These are phyloP conservation scores for Lupinus albus DNA, from an alignment of 306 rosid species.

Conservation along the genomic window DNA sequence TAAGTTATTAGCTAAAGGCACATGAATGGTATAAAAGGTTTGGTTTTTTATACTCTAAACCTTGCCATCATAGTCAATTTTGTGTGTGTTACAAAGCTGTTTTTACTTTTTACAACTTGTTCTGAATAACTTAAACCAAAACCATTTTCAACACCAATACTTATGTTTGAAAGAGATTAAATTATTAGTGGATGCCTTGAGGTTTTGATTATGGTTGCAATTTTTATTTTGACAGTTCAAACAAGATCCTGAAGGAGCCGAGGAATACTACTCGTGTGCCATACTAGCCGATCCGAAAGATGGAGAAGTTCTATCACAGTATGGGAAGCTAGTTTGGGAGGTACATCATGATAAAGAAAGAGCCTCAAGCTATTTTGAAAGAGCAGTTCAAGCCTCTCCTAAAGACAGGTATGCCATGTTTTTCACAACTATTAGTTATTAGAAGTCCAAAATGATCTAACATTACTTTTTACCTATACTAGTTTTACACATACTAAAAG, in stretches of 20 bases:
- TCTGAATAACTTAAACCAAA: background rate
- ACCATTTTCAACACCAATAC: background rate
- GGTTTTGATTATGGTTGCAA: conserved; percentile 22
- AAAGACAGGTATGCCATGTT: conserved; percentile 59
- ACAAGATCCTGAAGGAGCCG: conserved; percentile 60
- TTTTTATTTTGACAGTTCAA: conserved; percentile 50
- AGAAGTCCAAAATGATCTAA: background rate
- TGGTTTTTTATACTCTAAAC: background rate
- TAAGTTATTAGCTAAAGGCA: background rate
- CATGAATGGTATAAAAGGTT: background rate
- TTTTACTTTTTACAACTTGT: conserved; percentile 8
- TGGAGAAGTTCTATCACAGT: conserved; percentile 72
- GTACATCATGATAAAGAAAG: conserved; percentile 64
- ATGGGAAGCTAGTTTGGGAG: conserved; percentile 85
- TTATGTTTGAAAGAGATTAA: background rate
- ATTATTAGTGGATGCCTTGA: background rate
- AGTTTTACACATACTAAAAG: too few relatives aligned
- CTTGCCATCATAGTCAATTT: background rate
- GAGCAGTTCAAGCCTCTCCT: conserved; percentile 82
- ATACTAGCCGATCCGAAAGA: conserved; percentile 74
- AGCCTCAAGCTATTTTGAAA: conserved; percentile 70
- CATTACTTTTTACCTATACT: too few relatives aligned
- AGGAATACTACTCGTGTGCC: conserved; percentile 77
- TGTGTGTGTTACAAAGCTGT: background rate
- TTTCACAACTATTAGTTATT: background rate